Conservation (phyloP, 495 filamentous ascomycete species). For the Venustampulla echinocandica region DNA sequence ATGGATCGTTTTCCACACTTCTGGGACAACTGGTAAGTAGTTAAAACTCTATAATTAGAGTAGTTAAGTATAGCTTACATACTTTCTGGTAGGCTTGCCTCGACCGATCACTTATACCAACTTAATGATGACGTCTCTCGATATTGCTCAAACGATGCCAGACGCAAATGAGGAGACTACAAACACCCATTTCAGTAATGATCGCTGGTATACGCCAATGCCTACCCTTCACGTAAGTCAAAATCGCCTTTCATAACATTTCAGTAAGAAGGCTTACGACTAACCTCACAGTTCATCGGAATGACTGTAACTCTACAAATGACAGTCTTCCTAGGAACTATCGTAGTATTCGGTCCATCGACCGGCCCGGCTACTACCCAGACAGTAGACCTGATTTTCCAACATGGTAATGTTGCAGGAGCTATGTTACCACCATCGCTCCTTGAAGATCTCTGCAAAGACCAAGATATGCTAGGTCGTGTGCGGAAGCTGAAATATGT, state of each 20-base stretch:
- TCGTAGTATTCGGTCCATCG: constrained; percentile 7
- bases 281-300: neutral
- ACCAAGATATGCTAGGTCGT: constrained; percentile 1
- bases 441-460: constrained; percentile 8
- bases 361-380: neutral
- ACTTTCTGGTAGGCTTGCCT: constrained; percentile 36
- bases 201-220: neutral
- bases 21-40: constrained; percentile 36
- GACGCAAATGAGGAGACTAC: neutral
- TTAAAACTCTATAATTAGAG: neutral
- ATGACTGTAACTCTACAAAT: neutral
- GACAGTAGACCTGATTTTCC: neutral
- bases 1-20: constrained; percentile 45
- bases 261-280: neutral
- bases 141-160: neutral
- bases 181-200: neutral
- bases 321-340: constrained; percentile 1
- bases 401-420: neutral
- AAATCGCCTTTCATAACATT: neutral
- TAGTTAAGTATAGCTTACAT: neutral
- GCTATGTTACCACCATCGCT: neutral
- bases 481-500: constrained; percentile 14
- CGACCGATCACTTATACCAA: constrained; percentile 29
- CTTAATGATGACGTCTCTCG: neutral
- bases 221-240: neutral